Evolutionary conservation across 2,329 filamentous ascomycete species (phyloP), one percentile per base, ranked within the genome.

Genomic region (Claviceps paspali): DNA sequence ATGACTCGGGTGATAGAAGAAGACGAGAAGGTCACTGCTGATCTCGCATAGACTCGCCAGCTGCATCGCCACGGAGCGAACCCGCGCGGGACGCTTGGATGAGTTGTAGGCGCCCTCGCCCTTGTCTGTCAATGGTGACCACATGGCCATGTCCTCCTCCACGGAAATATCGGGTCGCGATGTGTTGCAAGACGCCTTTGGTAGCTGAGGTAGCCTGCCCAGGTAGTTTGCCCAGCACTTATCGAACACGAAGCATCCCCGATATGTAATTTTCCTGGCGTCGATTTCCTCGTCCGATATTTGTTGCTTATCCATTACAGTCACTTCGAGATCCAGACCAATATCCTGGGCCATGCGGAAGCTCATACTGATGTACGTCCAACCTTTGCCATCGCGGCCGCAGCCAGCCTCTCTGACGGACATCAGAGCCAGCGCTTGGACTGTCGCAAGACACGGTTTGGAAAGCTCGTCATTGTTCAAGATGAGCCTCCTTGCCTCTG

Each of bases 171-270:
- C 87, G 45, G 85, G 82, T 54, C 88, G 93, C 19, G 84, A 80
- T 1, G 86, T 83, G 24, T 80, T 93, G 49, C 85, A 82, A 6
- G 82, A 82, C 22, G 76, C 76, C 29, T 75, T 78, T 0, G 84
- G 79, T 9, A 96, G 64, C 55, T 95, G 88, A 9, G 91, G 88
- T 43, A 95, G 67, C 30, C 91, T 79, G 33, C 91, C 88, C 19
- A 96, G 72, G 49, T 96, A 96, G 55, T 95, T 96, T 35, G 87
- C 94, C 87, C 88, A 96, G 56, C 85, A 93, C 68, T 95, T 96
- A 63, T 98, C 91, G 55, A 96, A 93, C n/a, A 94, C 62, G 57
- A 91, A 96, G 55, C 87, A 95, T 6, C 91, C 91, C 91, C 91
- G 96, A 52, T 95, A 96, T 0, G 91, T 96, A 29, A 96, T 79